Base-by-base conservation (phyloP, 1,284 basidiomycete species). In the Trametes polyzona region DNA sequence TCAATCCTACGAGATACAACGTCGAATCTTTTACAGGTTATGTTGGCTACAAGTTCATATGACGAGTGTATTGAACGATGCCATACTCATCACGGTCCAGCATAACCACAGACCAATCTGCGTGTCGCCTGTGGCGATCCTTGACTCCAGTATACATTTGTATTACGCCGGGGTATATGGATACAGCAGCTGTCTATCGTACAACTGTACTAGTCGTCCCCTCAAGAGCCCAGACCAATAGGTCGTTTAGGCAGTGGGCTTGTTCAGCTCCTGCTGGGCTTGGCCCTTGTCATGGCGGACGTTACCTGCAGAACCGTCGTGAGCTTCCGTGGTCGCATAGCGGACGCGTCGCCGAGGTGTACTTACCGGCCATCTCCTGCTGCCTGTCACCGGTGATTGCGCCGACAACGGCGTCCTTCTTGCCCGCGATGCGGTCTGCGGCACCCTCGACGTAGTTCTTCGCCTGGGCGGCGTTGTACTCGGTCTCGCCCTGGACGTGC, bases 401-500 rank as follows among this genome's bases (percentile, higher is more conserved):
- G 23, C 65, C 63, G 29, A 65, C 47, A 35, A 67, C 55, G 23
- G 83, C 74, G 65, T 90, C 86, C 62, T 83, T 84, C 76, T 90
- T 90, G 57, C 90, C 90, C 27, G 71, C 70, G 21, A 85, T 32
- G 51, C 83, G 81, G 69, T 91, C 88, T 4, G 73, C 52, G 2
- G 75, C 71, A 33, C 89, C 89, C 62, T 90, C 81, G 24, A 73
- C 80, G 59, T 77, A 84, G 8, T 77, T 79, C 65, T 85, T 73
- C 17, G 78, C 77, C 62, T 84, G 80, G 0, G 83, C 82, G 30
- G 79, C 79, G 14, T 81, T 80, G 67, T 79, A 76, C 65, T 88
- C 85, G 10, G 77, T 76, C 71, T 91, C 88, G 47, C 89, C 89
- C 55, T 76, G 69, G 39, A 77, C 76, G 66, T 90, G 89, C 67